phyloP scores from a whole-genome alignment of 257 asterid genomes.

The Solanum etuberosum region DNA sequence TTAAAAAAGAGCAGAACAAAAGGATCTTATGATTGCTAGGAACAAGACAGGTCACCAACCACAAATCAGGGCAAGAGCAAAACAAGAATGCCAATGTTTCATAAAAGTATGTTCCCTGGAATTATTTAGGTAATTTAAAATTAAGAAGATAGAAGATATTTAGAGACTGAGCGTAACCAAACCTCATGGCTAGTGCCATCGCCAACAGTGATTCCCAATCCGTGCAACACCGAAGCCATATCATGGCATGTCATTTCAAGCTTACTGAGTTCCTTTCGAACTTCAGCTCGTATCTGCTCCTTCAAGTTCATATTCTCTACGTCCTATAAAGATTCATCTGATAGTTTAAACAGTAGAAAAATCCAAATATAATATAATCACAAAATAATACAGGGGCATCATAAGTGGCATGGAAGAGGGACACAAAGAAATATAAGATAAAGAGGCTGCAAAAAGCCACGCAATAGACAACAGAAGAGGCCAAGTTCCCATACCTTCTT shows the following conservation, averaged over 20 bases:
- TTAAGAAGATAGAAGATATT: background rate
- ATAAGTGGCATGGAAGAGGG: background rate
- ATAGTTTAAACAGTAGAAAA: background rate
- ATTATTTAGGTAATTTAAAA: background rate
- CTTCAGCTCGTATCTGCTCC: conserved; percentile 64
- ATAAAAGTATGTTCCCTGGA: background rate
- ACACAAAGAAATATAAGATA: background rate
- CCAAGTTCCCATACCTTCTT: conserved; percentile 50
- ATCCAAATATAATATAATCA: background rate
- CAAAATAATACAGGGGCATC: background rate
- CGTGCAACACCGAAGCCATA: conserved; percentile 68
- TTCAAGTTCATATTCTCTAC: conserved; percentile 77
- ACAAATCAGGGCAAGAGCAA: background rate
- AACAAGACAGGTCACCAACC: background rate
- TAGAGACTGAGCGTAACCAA: conserved; percentile 3
- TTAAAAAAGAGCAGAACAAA: background rate
- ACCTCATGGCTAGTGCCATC: conserved; percentile 62
- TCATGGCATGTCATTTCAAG: conserved; percentile 46
- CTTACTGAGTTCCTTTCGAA: conserved; percentile 45
- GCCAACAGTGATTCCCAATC: conserved; percentile 38
- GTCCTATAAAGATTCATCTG: conserved; percentile 33
- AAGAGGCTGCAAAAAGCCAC: background rate
- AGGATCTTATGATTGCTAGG: background rate
- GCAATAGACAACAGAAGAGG: background rate
- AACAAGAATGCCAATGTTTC: background rate